A percentile compares a stretch with the other conserved stretches of the same genome.
Conservation (phyloP, 768 basidiomycete species). For the Collybiopsis luxurians region DNA sequence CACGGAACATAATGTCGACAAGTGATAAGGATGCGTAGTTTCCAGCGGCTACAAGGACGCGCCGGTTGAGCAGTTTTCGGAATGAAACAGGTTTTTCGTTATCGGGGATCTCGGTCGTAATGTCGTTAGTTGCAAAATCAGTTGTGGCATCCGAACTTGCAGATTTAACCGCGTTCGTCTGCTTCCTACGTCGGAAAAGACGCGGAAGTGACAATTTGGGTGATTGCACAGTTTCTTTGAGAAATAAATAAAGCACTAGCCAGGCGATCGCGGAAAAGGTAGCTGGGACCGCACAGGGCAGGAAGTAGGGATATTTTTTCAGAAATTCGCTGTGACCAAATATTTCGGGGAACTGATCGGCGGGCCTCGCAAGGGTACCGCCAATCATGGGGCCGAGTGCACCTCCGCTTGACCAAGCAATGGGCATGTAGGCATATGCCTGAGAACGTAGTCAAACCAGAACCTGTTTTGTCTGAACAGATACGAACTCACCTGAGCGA, state of each 20-base stretch:
- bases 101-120: constrained; percentile 8
- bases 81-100: constrained; percentile 17
- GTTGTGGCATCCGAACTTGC: not conserved
- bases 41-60: constrained; percentile 27
- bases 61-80: constrained; percentile 24
- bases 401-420: constrained; percentile 16
- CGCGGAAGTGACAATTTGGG: constrained; percentile 4
- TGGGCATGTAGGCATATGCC: constrained; percentile 46
- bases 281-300: constrained; percentile 43
- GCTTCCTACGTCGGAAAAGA: constrained; percentile 16
- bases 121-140: not conserved
- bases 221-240: constrained; percentile 34
- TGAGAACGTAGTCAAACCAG: not conserved
- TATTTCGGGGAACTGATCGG: constrained; percentile 52
- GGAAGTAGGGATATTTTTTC: constrained; percentile 40
- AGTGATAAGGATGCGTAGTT: constrained; percentile 35
- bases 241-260: constrained; percentile 27
- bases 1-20: constrained; percentile 32
- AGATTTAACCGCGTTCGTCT: constrained; percentile 6
- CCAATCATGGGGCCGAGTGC: constrained; percentile 59
- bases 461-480: not conserved
- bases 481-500: constrained; percentile 37
- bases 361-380: constrained; percentile 59
- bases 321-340: constrained; percentile 45
- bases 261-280: constrained; percentile 32